These are phyloP conservation scores for Epithemia pelagica DNA, from an alignment of 108 stramenopile species.

Conservation along the genomic window DNA sequence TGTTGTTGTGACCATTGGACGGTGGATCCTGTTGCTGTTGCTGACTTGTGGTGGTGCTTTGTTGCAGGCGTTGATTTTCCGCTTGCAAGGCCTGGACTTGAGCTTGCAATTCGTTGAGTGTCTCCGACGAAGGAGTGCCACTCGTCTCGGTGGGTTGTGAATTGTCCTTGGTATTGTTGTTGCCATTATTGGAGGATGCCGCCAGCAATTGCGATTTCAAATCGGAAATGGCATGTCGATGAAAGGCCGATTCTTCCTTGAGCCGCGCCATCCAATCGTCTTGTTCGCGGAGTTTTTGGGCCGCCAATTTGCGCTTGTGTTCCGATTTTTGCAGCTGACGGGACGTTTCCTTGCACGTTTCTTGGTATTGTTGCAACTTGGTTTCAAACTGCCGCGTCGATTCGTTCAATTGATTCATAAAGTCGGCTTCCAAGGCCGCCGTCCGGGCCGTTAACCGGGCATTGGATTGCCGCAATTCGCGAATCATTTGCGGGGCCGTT, in stretches of 20 bases:
- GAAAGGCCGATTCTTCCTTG: constrained; percentile 54
- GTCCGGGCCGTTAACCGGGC: constrained; percentile 29
- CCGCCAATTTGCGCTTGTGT: constrained; percentile 21
- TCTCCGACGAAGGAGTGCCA: not conserved
- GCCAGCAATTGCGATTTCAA: constrained; percentile 68
- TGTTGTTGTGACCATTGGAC: not conserved
- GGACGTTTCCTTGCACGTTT: not conserved
- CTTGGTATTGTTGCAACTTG: constrained; percentile 15
- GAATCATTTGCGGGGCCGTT: constrained; percentile 38
- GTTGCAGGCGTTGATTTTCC: not conserved
- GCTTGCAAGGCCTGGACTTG: constrained; percentile 8
- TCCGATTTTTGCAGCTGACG: constrained; percentile 18
- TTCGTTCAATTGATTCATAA: constrained; percentile 39
- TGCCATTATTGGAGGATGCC: constrained; percentile 16
- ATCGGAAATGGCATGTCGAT: constrained; percentile 51
- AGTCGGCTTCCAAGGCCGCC: constrained; percentile 34
- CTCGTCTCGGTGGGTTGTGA: not conserved
- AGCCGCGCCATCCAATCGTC: constrained; percentile 43
- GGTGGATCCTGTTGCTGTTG: not conserved
- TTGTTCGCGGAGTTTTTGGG: constrained; percentile 39
- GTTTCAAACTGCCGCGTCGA: constrained; percentile 14
- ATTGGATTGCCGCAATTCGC: constrained; percentile 39
- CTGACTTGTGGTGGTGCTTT: not conserved
- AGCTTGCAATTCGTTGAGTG: constrained; percentile 22
- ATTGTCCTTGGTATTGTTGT: not conserved